Base-by-base conservation (phyloP, 495 filamentous ascomycete genomes). In the Cercophora samala region DNA sequence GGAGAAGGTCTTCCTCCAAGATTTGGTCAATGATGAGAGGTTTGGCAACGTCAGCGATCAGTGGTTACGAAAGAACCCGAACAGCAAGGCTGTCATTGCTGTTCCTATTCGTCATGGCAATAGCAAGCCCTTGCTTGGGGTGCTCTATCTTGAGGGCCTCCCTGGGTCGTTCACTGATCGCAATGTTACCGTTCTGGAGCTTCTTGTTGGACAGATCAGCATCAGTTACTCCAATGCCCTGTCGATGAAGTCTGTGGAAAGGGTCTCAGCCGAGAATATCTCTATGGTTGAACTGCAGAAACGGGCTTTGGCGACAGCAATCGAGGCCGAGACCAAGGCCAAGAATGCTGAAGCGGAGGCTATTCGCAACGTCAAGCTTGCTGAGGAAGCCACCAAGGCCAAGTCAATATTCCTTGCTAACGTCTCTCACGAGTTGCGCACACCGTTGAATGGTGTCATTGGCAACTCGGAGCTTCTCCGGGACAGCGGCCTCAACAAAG, bases 351-450 rank as follows among this genome's bases (percentile, higher is more conserved):
- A 96, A 74, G 87, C 88, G 0, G 87, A 92, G 73, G 93, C 93
- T 11, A 91, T 93, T 67, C 88, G 91, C 59, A 94, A 93, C 68
- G 91, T 96, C 67, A 90, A 91, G 72, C 82, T 96, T 17, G 93
- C 94, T 59, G 92, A 97, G 74, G 93, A 97, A 76, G 93, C 92
- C 13, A 92, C 92, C 51, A 91, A 89, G 75, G 93, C 92, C 15
- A 97, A 96, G 76, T 91, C 89, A 6, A 93, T 96, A 60, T 97
- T 97, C 83, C 84, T 97, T 22, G 93, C 93, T 19, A 97, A 97
- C 72, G 92, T 96, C 18, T 93, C 91, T 3, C 92, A 95, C 72
- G 92, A 95, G 76, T 78, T 94, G 59, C 87, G 92, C 22, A 95
- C 92, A 3, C 93, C 92, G 0, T 85, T 97, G 66, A 93, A 93